phyloP scores from a whole-genome alignment of 2,329 filamentous ascomycete genomes.

The Colletotrichum sp. region DNA sequence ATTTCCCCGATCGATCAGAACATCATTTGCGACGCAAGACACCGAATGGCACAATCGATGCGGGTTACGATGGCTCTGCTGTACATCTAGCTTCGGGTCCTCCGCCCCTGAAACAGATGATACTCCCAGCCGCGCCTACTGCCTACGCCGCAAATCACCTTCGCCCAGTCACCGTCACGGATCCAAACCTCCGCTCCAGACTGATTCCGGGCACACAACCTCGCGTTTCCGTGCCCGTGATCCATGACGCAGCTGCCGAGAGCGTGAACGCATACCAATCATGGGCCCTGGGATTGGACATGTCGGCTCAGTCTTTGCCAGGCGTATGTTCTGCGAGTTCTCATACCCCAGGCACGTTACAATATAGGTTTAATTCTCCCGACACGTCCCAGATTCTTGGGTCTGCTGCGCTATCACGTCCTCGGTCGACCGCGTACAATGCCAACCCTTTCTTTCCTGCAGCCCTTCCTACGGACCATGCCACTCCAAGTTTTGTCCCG shows the following conservation, averaged over 20 bases:
- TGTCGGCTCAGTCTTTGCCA: neutral
- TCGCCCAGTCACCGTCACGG: neutral
- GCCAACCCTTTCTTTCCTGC: neutral
- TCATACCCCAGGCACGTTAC: neutral
- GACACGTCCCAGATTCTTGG: neutral
- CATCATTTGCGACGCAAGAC: constrained; percentile 90
- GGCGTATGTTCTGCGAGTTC: neutral
- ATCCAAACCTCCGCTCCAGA: neutral
- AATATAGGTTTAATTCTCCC: neutral
- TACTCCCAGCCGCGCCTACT: constrained; percentile 64
- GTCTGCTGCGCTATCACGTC: neutral
- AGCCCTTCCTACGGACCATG: neutral
- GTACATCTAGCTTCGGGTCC: constrained; percentile 75
- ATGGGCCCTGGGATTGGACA: neutral
- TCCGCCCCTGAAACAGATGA: constrained; percentile 82
- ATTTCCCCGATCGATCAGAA: constrained; percentile 53
- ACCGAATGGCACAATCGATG: constrained; percentile 89
- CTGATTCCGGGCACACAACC: neutral
- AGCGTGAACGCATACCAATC: neutral
- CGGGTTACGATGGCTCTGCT: constrained; percentile 86
- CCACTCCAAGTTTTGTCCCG: neutral
- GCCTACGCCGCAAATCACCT: constrained; percentile 22
- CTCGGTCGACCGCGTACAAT: neutral
- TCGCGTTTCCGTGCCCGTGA: neutral
- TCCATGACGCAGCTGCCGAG: neutral